These are phyloP conservation scores for Acer saccharum DNA, from an alignment of 345 rosid species.

Conservation along the genomic window DNA sequence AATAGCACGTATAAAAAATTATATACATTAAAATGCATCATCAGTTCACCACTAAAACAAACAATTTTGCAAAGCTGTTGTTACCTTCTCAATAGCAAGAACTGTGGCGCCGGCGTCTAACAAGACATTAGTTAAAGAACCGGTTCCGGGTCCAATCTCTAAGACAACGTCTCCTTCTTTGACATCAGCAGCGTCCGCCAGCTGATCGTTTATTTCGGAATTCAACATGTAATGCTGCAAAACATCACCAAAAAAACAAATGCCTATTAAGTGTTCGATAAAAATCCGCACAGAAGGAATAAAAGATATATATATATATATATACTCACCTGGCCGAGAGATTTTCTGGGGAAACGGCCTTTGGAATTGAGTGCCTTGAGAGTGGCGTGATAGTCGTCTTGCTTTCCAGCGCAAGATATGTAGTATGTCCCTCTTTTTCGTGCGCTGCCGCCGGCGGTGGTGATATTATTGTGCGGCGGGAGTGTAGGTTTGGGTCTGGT, in stretches of 20 bases:
- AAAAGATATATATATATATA: background rate
- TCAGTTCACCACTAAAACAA: background rate
- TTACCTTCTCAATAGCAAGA: slow-evolving; percentile 81
- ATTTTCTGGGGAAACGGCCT: slow-evolving; percentile 82
- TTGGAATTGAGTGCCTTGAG: slow-evolving; percentile 83
- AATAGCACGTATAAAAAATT: background rate
- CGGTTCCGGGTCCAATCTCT: slow-evolving; percentile 97
- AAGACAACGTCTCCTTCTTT: slow-evolving; percentile 79
- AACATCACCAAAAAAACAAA: slow-evolving; percentile 9
- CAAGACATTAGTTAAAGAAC: slow-evolving; percentile 84
- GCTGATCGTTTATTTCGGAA: slow-evolving; percentile 70
- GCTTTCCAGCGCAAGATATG: slow-evolving; percentile 44
- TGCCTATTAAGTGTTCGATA: slow-evolving; percentile 29
- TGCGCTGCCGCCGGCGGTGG: background rate
- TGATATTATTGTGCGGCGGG: slow-evolving; percentile 9
- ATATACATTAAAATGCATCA: background rate
- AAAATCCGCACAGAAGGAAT: slow-evolving; percentile 1
- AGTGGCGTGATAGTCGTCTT: slow-evolving; percentile 86
- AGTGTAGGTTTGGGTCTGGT: slow-evolving; percentile 14
- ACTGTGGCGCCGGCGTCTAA: slow-evolving; percentile 66
- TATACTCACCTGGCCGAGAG: slow-evolving; percentile 78
- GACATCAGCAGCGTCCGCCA: slow-evolving; percentile 56
- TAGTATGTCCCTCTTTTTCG: slow-evolving; percentile 16
- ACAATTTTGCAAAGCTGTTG: background rate
- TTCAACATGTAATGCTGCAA: slow-evolving; percentile 93